Percentiles rank a stretch among this genome's conserved stretches.
These are phyloP conservation scores for Globisporangium nagaii DNA, from an alignment of 352 stramenopile genomes.

Conservation along the genomic window DNA sequence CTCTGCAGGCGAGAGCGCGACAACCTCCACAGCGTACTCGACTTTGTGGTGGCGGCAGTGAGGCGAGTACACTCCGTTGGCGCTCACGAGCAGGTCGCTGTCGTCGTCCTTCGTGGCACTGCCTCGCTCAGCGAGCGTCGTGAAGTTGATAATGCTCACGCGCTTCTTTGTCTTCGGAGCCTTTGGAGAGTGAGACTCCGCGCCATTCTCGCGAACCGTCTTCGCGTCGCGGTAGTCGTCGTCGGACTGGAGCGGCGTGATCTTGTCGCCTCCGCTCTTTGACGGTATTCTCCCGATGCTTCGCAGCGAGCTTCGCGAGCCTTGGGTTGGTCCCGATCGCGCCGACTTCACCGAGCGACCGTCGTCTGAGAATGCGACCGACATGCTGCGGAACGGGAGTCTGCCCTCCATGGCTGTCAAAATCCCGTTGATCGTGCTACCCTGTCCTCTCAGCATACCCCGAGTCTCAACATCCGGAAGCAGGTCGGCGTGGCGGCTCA, in stretches of 20 bases:
- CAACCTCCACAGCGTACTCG: constrained; percentile 13
- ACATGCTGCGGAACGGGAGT: constrained; percentile 24
- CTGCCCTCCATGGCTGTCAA: constrained; percentile 6
- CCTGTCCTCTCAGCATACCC: not conserved
- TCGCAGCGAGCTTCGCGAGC: not conserved
- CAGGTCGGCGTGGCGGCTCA: constrained; percentile 45
- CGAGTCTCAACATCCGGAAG: constrained; percentile 26
- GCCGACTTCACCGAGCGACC: constrained; percentile 1
- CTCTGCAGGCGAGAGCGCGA: constrained; percentile 43
- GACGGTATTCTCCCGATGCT: not conserved
- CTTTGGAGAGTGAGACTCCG: not conserved
- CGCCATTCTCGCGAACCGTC: not conserved
- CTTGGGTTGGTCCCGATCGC: not conserved
- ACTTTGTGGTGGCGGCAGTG: not conserved
- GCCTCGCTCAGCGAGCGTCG: not conserved
- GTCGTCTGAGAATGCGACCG: constrained; percentile 12
- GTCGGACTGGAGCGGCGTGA: constrained; percentile 5
- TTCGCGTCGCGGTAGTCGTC: constrained; percentile 3
- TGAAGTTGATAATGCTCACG: constrained; percentile 1
- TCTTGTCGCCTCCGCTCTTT: constrained; percentile 3
- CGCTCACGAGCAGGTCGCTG: not conserved
- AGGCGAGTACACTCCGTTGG: not conserved
- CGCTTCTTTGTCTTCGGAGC: not conserved
- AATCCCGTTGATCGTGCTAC: constrained; percentile 17
- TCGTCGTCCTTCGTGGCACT: constrained; percentile 2